Conservation (phyloP, 1,284 basidiomycete genomes). For the Anthracocystis walkeri region DNA sequence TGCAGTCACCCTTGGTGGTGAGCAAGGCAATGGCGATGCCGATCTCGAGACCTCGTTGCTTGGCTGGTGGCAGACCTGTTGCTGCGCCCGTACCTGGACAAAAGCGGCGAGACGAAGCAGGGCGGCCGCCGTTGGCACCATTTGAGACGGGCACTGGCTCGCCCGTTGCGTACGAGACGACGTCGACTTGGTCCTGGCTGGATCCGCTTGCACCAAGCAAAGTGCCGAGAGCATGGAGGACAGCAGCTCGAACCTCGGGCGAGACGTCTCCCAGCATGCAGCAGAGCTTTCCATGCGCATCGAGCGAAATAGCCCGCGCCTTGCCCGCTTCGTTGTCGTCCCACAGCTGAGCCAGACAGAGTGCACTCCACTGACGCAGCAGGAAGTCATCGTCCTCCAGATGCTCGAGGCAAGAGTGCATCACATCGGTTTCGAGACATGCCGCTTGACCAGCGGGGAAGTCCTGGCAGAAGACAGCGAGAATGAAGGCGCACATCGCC, state of each 20-base stretch:
- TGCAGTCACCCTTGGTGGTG: slow-evolving; percentile 88
- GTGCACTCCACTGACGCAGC: slow-evolving; percentile 90
- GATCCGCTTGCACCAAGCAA: slow-evolving; percentile 88
- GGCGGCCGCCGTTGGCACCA: slow-evolving; percentile 14
- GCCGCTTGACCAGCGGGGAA: slow-evolving; percentile 87
- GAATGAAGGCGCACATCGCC: slow-evolving; percentile 98
- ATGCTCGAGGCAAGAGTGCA: slow-evolving; percentile 87
- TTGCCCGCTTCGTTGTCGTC: slow-evolving; percentile 91
- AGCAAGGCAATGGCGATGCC: slow-evolving; percentile 75
- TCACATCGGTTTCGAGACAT: slow-evolving; percentile 85
- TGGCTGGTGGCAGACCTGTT: slow-evolving; percentile 79
- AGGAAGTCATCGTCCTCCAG: slow-evolving; percentile 89
- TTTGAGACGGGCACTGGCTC: slow-evolving; percentile 26
- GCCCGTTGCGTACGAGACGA: slow-evolving; percentile 39
- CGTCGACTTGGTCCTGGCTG: slow-evolving; percentile 59
- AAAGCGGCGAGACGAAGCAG: slow-evolving; percentile 70
- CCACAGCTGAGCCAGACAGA: slow-evolving; percentile 97
- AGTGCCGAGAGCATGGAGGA: slow-evolving; percentile 90
- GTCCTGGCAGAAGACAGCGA: slow-evolving; percentile 90
- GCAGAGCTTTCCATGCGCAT: slow-evolving; percentile 88
- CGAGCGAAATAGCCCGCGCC: slow-evolving; percentile 82
- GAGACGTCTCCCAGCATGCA: slow-evolving; percentile 86
- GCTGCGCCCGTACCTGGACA: slow-evolving; percentile 85
- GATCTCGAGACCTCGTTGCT: slow-evolving; percentile 76
- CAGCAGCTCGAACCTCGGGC: slow-evolving; percentile 91